Evolutionary conservation across 2,329 filamentous ascomycete genomes (phyloP), one percentile per base, ranked within the genome.

Genomic region (Teratosphaeria zuluensis): DNA sequence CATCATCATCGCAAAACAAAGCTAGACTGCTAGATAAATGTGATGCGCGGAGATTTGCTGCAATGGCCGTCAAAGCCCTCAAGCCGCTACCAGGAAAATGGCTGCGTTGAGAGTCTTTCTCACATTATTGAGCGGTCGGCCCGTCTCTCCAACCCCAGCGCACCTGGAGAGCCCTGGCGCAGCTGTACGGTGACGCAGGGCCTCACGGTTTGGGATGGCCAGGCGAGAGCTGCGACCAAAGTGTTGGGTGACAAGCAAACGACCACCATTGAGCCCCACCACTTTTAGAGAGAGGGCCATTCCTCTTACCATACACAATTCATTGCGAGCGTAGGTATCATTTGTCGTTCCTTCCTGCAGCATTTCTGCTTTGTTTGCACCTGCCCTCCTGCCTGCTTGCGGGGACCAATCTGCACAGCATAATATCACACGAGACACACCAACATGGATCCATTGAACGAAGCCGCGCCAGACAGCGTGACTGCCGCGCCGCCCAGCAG

Each of bases 401-500:
- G 4, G 16, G 16, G 4, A 21, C 46, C n/a, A 35, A 53, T 5
- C 33, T 5, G 54, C 59, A 67, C 63, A 31, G 28, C 31, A 24
- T 42, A 42, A 14, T 4, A 42, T 51, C 14, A 16, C 14, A 16
- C 14, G 4, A 42, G 35, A 42, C 35, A 24, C 64, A 71, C 68
- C 70, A 62, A 21, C 57, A 73, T 73, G 71, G 71, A 73, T 59
- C 61, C 68, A 58, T 68, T 78, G 65, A 79, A 77, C 70, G 70
- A 75, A 61, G 69, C 72, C 51, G 77, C 77, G 42, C 71, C 71
- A 51, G 78, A 79, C 69, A 76, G 75, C 58, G 67, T 79, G 57
- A 67, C 68, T 63, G 70, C 68, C 46, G 76, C 76, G 60, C 74
- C 78, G 57, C 74, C 79, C 31, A 76, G 76, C 60, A 74, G 80